Evolutionary conservation across 139 green algal genomes (phyloP), one percentile per base, ranked within the genome.

Genomic region (Chlamydomonas sphaeroides): DNA sequence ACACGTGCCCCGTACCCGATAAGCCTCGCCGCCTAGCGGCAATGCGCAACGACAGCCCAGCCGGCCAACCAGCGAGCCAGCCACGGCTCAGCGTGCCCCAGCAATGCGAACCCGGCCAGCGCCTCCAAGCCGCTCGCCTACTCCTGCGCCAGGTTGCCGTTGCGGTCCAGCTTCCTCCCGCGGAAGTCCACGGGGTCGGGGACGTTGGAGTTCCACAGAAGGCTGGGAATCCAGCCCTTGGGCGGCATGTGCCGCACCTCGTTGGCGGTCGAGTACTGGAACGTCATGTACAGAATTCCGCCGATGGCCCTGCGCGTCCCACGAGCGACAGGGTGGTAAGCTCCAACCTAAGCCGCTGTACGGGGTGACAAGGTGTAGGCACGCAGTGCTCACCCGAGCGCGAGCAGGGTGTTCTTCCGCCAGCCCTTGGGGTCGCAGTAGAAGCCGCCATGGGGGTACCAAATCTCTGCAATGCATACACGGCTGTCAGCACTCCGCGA

Each of bases 201-300:
- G 11, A 78, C 51, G 49, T 88, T 88, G 32, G 69, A 8, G 74
- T 91, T 91, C 79, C 79, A 93, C 62, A 86, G 38, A 61, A 89
- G 71, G 62, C 79, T 83, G 63, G 89, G 87, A 48, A 89, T 85
- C 89, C 89, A 93, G 48, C 36, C 57, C 85, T 91, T 91, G 45
- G 89, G 89, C 4, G 86, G 63, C 32, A 79, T 79, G 76, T 87
- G 83, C 21, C 89, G 85, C 3, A 87, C 78, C 88, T 91, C 88
- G 3, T 88, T 77, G 17, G 67, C 62, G 30, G 68, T 73, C 5
- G 81, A 88, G 45, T 82, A 85, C 26, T 57, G 36, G 65, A 87
- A 89, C 14, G 85, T 70, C 23, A 79, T 30, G 65, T 88, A 91
- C 18, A 85, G 33, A 35, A 86, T n/a, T 32, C 76, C 78, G 15